These are phyloP conservation scores for Dendrobium chrysotoxum DNA, from an alignment of 106 monocot genomes.

Conservation along the genomic window DNA sequence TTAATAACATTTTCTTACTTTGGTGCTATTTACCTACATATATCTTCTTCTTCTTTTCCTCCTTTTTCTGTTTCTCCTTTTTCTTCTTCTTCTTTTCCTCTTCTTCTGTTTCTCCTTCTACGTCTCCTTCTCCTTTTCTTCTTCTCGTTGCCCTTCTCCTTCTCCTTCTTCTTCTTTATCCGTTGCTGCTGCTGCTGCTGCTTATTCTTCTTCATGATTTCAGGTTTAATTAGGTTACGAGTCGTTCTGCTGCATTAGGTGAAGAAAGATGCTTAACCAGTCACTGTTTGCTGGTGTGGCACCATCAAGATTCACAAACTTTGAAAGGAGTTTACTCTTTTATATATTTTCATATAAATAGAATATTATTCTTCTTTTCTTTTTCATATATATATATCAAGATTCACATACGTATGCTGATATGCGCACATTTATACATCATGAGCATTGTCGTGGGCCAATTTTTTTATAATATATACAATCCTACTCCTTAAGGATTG, in stretches of 20 bases:
- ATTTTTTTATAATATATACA: too few species aligned
- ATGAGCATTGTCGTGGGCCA: too few species aligned
- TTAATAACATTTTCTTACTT: too few species aligned
- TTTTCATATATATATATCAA: too few species aligned
- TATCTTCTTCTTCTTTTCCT: background rate
- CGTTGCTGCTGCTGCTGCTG: background rate
- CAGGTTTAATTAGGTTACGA: background rate
- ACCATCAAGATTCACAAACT: constrained; percentile 22
- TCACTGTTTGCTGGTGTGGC: constrained; percentile 19
- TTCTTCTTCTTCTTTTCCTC: background rate
- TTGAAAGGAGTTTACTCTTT: background rate
- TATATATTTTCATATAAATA: too few species aligned
- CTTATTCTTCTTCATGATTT: background rate
- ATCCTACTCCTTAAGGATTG: background rate
- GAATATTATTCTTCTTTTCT: too few species aligned
- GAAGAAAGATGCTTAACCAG: background rate
- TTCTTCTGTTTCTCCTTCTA: background rate
- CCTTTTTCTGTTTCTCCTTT: background rate
- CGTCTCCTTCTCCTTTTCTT: background rate
- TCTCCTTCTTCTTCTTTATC: background rate
- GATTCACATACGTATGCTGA: too few species aligned
- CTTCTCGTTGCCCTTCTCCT: background rate
- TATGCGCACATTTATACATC: too few species aligned
- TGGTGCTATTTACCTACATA: too few species aligned
- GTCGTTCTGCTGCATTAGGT: background rate